These are phyloP conservation scores for Dryas octopetala DNA, from an alignment of 306 rosid species.

Conservation along the genomic window DNA sequence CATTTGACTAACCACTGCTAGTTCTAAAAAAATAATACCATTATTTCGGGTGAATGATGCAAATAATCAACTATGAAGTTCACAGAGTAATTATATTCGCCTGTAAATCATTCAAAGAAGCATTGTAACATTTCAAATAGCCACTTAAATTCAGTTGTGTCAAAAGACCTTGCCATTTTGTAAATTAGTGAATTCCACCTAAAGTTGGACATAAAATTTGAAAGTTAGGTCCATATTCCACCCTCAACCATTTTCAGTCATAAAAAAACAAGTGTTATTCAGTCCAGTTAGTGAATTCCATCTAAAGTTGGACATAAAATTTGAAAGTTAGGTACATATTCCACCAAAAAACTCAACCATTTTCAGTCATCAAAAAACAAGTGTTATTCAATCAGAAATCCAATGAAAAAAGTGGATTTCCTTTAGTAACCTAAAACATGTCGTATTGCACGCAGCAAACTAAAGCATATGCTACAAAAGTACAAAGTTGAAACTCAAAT, in stretches of 20 bases:
- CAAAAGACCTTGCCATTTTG: background rate
- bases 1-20: constrained; percentile 2
- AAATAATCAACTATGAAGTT: constrained; percentile 9
- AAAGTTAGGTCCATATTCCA: constrained; percentile 2
- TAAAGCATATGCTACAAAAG: background rate
- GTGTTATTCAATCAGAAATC: background rate
- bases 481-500: background rate
- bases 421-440: background rate
- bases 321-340: background rate
- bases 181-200: background rate
- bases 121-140: background rate
- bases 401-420: background rate
- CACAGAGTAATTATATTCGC: background rate
- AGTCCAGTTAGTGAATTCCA: background rate
- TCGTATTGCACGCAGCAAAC: background rate
- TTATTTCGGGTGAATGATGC: background rate
- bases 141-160: background rate
- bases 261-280: background rate
- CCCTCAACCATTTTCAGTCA: background rate
- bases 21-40: background rate
- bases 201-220: background rate
- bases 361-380: background rate
- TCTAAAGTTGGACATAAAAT: background rate
- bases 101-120: background rate
- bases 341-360: constrained; percentile 1